A percentile compares a stretch with the other conserved stretches of the same genome.
These are phyloP conservation scores for Aspergillus carlsbadensis DNA, from an alignment of 495 filamentous ascomycete genomes.

Conservation along the genomic window DNA sequence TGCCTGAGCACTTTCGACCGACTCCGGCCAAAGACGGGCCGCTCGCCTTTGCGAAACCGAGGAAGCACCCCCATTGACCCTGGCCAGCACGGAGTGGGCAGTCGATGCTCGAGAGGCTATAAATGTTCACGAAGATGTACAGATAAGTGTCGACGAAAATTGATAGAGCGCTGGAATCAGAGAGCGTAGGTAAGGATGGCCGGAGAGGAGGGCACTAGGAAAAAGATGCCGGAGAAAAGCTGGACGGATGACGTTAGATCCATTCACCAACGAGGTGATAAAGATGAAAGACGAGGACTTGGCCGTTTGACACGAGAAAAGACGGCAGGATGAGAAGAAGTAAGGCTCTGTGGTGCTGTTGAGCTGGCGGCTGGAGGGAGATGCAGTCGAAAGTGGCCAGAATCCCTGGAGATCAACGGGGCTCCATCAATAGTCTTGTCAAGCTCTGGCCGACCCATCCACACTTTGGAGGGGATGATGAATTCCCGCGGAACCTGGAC, in stretches of 20 bases:
- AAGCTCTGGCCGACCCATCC: not conserved
- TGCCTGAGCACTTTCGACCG: conserved; percentile 36
- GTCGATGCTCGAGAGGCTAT: not conserved
- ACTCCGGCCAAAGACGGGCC: conserved; percentile 27
- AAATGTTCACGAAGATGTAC: not conserved
- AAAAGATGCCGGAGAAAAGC: not conserved
- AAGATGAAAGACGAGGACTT: not conserved
- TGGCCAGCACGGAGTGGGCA: not conserved
- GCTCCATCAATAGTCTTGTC: not conserved
- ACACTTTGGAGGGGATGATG: not conserved
- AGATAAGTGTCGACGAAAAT: not conserved
- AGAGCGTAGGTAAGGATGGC: not conserved
- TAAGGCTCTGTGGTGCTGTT: not conserved
- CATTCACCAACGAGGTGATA: not conserved
- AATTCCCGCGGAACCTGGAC: not conserved
- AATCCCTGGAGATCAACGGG: not conserved
- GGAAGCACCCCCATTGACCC: conserved; percentile 30
- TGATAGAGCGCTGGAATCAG: not conserved
- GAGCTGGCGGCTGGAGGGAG: not conserved
- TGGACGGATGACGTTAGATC: conserved; percentile 3
- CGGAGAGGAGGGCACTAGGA: not conserved
- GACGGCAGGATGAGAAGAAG: conserved; percentile 1
- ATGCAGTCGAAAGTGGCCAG: not conserved
- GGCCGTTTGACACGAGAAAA: not conserved
- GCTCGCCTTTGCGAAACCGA: conserved; percentile 30